These are phyloP conservation scores for Agaricus subrufescens DNA, from an alignment of 768 basidiomycete species.

Conservation along the genomic window DNA sequence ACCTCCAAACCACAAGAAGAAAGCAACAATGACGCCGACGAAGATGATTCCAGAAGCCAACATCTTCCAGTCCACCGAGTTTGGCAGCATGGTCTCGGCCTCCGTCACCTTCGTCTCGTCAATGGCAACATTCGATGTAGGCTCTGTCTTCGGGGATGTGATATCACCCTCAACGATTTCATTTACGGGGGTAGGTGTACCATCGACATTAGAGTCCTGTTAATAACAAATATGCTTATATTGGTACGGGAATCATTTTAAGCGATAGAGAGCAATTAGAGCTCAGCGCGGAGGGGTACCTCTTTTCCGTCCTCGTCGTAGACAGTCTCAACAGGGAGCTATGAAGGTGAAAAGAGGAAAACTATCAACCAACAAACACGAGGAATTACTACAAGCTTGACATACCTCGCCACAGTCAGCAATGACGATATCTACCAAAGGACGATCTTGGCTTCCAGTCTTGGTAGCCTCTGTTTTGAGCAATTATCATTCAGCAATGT, in stretches of 20 bases:
- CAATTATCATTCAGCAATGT: neutral
- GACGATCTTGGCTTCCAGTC: slow-evolving; percentile 70
- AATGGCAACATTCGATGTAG: neutral
- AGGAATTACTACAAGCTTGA: neutral
- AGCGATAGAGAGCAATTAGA: slow-evolving; percentile 52
- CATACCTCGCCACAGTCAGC: slow-evolving; percentile 83
- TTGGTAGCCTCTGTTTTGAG: slow-evolving; percentile 60
- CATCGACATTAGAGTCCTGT: slow-evolving; percentile 2
- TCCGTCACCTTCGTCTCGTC: neutral
- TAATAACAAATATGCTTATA: slow-evolving; percentile 37
- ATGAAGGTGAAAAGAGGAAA: neutral
- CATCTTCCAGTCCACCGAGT: slow-evolving; percentile 19
- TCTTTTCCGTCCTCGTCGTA: slow-evolving; percentile 68
- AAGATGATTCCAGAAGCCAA: slow-evolving; percentile 36
- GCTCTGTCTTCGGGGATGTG: slow-evolving; percentile 8
- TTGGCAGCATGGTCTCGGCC: neutral
- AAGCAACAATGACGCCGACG: slow-evolving; percentile 37
- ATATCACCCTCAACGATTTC: slow-evolving; percentile 4
- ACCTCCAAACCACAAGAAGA: slow-evolving; percentile 52
- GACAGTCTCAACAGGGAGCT: slow-evolving; percentile 52
- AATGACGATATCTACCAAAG: slow-evolving; percentile 74
- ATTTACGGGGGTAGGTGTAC: neutral
- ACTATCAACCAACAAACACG: slow-evolving; percentile 11
- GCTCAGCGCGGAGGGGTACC: slow-evolving; percentile 95
- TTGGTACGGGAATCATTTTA: slow-evolving; percentile 38